phyloP scores from a whole-genome alignment of 306 rosid species.

The Quercus variabilis region DNA sequence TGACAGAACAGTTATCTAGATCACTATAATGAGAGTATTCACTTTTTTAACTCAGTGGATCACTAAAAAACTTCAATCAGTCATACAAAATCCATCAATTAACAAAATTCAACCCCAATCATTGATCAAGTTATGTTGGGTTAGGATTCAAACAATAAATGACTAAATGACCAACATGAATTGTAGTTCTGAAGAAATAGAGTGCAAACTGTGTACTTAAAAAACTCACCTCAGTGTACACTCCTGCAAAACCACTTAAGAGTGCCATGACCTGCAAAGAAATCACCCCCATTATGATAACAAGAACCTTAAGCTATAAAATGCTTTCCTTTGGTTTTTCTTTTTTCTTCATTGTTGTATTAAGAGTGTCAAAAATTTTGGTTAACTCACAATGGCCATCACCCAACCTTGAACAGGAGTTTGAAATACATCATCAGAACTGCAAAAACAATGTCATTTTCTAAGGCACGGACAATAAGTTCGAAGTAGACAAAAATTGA shows the following conservation, averaged over 20 bases:
- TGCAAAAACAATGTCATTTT: constrained; percentile 30
- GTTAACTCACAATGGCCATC: constrained; percentile 91
- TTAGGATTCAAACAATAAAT: neutral
- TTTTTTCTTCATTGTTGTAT: neutral
- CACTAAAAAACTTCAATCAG: neutral
- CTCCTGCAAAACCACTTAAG: constrained; percentile 97
- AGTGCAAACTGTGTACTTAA: constrained; percentile 2
- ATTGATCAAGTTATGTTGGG: constrained; percentile 8
- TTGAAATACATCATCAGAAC: constrained; percentile 91
- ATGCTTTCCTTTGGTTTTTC: neutral
- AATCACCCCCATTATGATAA: constrained; percentile 21
- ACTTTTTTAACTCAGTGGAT: neutral
- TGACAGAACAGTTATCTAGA: neutral
- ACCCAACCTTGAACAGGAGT: constrained; percentile 94
- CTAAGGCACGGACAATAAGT: constrained; percentile 17
- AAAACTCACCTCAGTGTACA: constrained; percentile 82
- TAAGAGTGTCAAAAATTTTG: constrained; percentile 4
- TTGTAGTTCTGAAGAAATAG: constrained; percentile 10
- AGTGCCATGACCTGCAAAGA: constrained; percentile 84
- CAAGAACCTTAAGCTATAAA: constrained; percentile 9
- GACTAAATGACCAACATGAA: neutral
- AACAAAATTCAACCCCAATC: neutral
- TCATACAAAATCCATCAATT: neutral
- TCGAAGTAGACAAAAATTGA: neutral
- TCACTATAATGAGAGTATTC: constrained; percentile 13